Conservation (phyloP, 495 filamentous ascomycete genomes). For the Talaromyces thailandensis region DNA sequence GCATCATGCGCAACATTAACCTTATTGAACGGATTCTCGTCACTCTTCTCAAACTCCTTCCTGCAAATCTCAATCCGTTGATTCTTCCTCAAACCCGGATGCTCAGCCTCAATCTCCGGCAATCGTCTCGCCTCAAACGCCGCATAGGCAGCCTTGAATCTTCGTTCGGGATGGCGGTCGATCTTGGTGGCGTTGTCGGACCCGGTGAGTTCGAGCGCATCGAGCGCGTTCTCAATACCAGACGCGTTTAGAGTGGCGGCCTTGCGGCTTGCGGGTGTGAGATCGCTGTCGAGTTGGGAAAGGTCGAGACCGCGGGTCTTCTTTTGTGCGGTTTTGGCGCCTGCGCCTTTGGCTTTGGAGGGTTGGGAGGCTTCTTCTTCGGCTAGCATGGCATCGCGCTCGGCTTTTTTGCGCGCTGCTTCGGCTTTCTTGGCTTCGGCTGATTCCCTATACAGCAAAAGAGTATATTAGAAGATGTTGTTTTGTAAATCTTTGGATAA, state of each 20-base stretch:
- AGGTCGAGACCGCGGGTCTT: constrained; percentile 61
- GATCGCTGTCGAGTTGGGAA: constrained; percentile 46
- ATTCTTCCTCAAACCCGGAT: constrained; percentile 64
- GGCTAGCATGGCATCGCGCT: constrained; percentile 70
- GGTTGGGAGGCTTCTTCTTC: constrained; percentile 68
- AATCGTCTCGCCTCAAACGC: constrained; percentile 77
- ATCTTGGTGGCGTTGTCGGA: constrained; percentile 48
- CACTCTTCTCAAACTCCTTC: constrained; percentile 87
- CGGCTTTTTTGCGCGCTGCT: constrained; percentile 77
- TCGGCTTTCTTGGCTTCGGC: constrained; percentile 82
- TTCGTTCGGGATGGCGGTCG: constrained; percentile 76
- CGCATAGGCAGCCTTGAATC: constrained; percentile 84
- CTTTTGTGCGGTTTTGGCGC: constrained; percentile 55
- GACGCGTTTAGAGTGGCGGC: constrained; percentile 58
- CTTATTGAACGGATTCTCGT: constrained; percentile 93
- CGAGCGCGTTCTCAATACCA: constrained; percentile 86
- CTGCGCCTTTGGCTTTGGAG: constrained; percentile 48
- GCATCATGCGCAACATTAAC: constrained; percentile 63
- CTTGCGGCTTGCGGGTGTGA: constrained; percentile 25
- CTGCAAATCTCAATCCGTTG: constrained; percentile 70
- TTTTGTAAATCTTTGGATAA: constrained; percentile 1
- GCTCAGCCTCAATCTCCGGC: constrained; percentile 75
- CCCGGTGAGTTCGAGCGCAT: constrained; percentile 62
- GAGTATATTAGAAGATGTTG: neutral
- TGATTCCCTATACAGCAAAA: constrained; percentile 51